Evolutionary conservation across 345 rosid species (phyloP), one percentile per base, ranked within the genome.

Genomic region (Eucalyptus sp.): DNA sequence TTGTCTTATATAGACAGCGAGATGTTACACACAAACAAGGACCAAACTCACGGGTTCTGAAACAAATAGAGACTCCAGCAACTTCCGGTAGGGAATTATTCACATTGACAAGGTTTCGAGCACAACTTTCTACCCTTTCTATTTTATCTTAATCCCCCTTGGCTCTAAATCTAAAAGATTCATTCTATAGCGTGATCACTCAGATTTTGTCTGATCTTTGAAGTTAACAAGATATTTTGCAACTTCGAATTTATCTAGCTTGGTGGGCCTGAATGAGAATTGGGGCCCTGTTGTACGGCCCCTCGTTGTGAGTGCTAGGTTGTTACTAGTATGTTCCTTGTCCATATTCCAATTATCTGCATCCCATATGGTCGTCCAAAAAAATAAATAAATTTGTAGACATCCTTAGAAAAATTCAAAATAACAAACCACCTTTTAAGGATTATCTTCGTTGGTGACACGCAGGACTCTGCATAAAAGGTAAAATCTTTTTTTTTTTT

Each of bases 141-240:
- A n/a, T 14, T 64, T n/a, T 14, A n/a, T 14, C 7, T 3, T 0
- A 62, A 13, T 27, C 33, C 33, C 31, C 14, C 29, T 29, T 13
- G 37, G 17, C 17, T 64, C 18, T 3, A 16, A 14, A 64, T 29
- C 37, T 64, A n/a, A 64, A 64, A 15, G 76, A 64, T 64, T n/a
- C 20, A 0, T 0, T 14, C 1, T n/a, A 64, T n/a, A n/a, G 37
- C 6, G 8, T 15, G 9, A 64, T n/a, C 11, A 14, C 4, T 64
- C 2, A 9, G 37, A 31, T n/a, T 64, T 64, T 5, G 37, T 71
- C 1, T 3, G 2, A 6, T 5, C 25, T 17, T 33, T 20, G 5
- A 76, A 37, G 27, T 37, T 37, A 76, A 76, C 1, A 0, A 24
- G 84, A 25, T 76, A 20, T 76, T 76, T 76, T 1, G 16, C 8